Conservation (phyloP, 2,329 filamentous ascomycete genomes). For the Claviceps maximensis region DNA sequence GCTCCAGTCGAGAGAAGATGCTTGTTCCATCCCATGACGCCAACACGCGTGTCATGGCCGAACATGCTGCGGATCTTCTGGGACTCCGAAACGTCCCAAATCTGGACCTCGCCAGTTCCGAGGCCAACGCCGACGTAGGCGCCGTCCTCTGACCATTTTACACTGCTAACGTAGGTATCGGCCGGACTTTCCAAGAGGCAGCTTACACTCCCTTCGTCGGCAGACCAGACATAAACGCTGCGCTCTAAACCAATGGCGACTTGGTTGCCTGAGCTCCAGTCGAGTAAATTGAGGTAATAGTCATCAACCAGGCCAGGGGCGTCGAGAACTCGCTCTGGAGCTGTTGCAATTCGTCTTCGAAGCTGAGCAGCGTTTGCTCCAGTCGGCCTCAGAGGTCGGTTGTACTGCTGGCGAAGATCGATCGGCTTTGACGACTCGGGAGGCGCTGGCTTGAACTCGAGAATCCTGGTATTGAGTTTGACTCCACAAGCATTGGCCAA, state of each 20-base stretch:
- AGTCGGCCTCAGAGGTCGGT: slow-evolving; percentile 76
- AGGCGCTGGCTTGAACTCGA: slow-evolving; percentile 96
- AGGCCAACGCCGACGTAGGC: slow-evolving; percentile 94
- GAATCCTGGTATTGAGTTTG: slow-evolving; percentile 84
- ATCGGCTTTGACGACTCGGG: slow-evolving; percentile 98
- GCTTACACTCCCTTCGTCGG: slow-evolving; percentile 79
- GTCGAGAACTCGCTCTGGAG: slow-evolving; percentile 90
- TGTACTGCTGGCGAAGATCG: slow-evolving; percentile 94
- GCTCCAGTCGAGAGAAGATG: slow-evolving; percentile 91
- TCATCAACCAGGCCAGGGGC: slow-evolving; percentile 93
- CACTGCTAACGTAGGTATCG: slow-evolving; percentile 93
- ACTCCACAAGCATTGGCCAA: slow-evolving; percentile 86
- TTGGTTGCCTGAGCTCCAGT: slow-evolving; percentile 97
- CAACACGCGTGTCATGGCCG: slow-evolving; percentile 90
- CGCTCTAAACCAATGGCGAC: slow-evolving; percentile 95
- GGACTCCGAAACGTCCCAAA: slow-evolving; percentile 95
- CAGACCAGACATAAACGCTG: slow-evolving; percentile 97
- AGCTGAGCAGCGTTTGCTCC: slow-evolving; percentile 68
- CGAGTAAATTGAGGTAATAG: slow-evolving; percentile 96
- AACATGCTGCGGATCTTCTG: slow-evolving; percentile 97
- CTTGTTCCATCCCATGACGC: slow-evolving; percentile 99
- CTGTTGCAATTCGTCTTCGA: slow-evolving; percentile 82
- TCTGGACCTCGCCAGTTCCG: slow-evolving; percentile 91
- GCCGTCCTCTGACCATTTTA: slow-evolving; percentile 97
- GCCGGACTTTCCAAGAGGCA: slow-evolving; percentile 76